These are phyloP conservation scores for Helminthosporium solani DNA, from an alignment of 2,329 filamentous ascomycete genomes.

Conservation along the genomic window DNA sequence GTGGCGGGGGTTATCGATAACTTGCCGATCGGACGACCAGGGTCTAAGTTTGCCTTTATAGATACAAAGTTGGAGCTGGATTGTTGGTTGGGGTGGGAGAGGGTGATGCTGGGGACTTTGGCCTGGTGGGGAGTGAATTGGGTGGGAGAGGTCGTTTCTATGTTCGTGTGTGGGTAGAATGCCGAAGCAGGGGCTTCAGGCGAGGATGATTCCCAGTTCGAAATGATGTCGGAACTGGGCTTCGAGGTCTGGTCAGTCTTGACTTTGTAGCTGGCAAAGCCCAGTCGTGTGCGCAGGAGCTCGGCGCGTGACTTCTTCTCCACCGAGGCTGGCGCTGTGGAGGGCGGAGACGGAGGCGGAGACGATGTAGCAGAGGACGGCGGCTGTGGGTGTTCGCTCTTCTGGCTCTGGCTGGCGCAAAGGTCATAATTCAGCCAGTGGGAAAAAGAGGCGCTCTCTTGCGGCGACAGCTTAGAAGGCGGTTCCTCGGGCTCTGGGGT, in stretches of 20 bases:
- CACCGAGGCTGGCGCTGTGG: too few species aligned
- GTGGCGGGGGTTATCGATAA: conserved; percentile 42
- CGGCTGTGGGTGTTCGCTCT: conserved; percentile 22
- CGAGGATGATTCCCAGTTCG: conserved; percentile 28
- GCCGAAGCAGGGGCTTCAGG: conserved; percentile 20
- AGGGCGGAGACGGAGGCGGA: conserved; percentile 10
- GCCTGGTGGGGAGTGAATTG: conserved; percentile 12
- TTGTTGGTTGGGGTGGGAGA: conserved; percentile 24
- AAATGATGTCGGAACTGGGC: conserved; percentile 59
- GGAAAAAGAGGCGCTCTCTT: conserved; percentile 48
- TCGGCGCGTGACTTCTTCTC: conserved; percentile 58
- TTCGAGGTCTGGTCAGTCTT: conserved; percentile 69
- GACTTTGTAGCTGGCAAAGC: conserved; percentile 73
- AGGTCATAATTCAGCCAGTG: conserved; percentile 51
- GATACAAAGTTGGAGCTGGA: conserved; percentile 24
- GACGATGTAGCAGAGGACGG: conserved; percentile 6
- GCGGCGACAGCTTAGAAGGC: conserved; percentile 21
- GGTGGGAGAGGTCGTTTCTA: conserved; percentile 15
- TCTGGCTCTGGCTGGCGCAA: conserved; percentile 45
- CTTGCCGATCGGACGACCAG: conserved; percentile 30
- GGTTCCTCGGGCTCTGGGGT: conserved; percentile 23
- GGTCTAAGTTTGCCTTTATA: conserved; percentile 34
- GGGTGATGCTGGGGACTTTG: conserved; percentile 33
- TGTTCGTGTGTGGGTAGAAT: conserved; percentile 4
- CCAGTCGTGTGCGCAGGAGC: conserved; percentile 66